Conservation (phyloP, 257 asterid species). For the Verbena officinalis region DNA sequence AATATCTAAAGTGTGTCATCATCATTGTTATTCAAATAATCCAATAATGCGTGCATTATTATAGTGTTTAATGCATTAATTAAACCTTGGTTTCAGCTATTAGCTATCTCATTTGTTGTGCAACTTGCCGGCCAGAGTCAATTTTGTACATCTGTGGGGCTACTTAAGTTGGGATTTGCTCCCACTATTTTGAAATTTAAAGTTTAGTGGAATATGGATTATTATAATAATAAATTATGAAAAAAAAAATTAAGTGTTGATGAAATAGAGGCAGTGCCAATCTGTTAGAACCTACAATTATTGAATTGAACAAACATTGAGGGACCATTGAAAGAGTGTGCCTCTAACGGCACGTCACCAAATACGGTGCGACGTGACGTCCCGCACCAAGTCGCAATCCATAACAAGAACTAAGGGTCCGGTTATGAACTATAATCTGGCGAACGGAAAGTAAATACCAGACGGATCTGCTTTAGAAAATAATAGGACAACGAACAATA, state of each 20-base stretch:
- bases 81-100: slow-evolving; percentile 38
- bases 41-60: slow-evolving; percentile 26
- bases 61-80: slow-evolving; percentile 34
- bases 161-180: slow-evolving; percentile 41
- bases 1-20: neutral
- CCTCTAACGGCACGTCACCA: too few species aligned
- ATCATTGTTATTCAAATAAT: neutral
- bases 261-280: slow-evolving; percentile 27
- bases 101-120: slow-evolving; percentile 37
- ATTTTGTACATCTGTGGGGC: slow-evolving; percentile 37
- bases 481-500: too few species aligned
- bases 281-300: slow-evolving; percentile 28
- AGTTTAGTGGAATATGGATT: slow-evolving; percentile 29
- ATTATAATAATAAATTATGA: neutral
- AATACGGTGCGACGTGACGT: too few species aligned
- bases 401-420: too few species aligned
- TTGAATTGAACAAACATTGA: slow-evolving; percentile 26
- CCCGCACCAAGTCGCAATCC: too few species aligned
- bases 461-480: too few species aligned
- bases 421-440: too few species aligned
- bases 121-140: slow-evolving; percentile 53
- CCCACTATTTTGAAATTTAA: slow-evolving; percentile 42
- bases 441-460: too few species aligned
- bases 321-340: slow-evolving; percentile 29
- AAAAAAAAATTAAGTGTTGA: slow-evolving; percentile 14